Evolutionary conservation across 176 grass and related monocot genomes (phyloP), one percentile per base, ranked within the genome.

Genomic region (Paspalum notatum): DNA sequence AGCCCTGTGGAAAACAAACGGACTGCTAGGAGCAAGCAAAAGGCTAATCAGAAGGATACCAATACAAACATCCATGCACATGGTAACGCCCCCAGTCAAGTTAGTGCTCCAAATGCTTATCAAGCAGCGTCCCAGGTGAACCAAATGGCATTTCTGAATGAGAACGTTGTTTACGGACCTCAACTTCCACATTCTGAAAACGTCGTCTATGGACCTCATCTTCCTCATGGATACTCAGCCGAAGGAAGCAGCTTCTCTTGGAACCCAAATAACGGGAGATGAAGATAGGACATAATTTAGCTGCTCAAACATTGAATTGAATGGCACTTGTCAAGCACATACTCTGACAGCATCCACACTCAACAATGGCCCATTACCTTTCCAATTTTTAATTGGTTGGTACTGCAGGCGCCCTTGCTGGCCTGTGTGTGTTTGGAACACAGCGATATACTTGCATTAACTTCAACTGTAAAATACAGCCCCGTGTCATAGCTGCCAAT

Each of bases 1-100:
- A 96, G 86, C 67, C 85, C 87, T 21, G 75, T 87, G 72, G 90
- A 90, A 65, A 90, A 86, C 72, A 96, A 92, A 57, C 77, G 87
- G 9, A 80, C 62, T 82, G 45, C 85, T 72, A 89, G 84, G 89
- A 86, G 85, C 75, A 93, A 75, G 66, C 43, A 80, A 50, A 91
- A 88, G 82, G 74, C 48, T 54, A 90, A 18, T 82, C 80, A 75
- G 45, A 97, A 93, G 81, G 83, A 80, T 60, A 50, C 14, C 63
- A 85, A 64, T 80, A 72, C 66, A 81, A 88, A 68, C 8, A n/a
- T 17, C 2, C 65, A 85, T 59, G 43, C 77, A 80, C 69, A 68
- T 82, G 57, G 65, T 17, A 88, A 73, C 12, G 38, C 27, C 44
- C 76, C 83, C 13, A 89, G 49, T 81, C 83, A 93, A 70, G 67